Evolutionary conservation across 1,139 yeast genomes (phyloP), one percentile per base, ranked within the genome.

Genomic region (Suhomyces yuchorum): DNA sequence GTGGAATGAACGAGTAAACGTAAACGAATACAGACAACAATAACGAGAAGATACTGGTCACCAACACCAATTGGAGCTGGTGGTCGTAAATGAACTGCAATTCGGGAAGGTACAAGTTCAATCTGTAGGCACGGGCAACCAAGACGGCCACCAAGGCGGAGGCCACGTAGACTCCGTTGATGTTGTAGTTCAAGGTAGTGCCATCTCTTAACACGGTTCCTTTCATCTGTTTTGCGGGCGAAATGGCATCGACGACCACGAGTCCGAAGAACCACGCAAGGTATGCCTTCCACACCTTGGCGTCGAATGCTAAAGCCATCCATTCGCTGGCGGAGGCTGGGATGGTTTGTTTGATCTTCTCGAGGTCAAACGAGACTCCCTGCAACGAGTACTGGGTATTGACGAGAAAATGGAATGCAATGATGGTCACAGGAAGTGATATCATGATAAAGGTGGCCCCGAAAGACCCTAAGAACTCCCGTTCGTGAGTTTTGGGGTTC

Each of bases 201-300:
- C 93, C 95, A 61, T 91, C 96, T 57, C 97, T 77, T 52, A 93
- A 71, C 43, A 65, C 67, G 3, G 85, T 81, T 20, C 99, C 99
- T 37, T 78, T 61, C 55, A 82, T 74, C 28, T 65, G 62, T 40
- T 74, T 77, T 0, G 99, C 98, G 1, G 98, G 98, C 26, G 90
- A 69, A 8, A 84, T 57, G 14, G 78, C 62, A 63, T 90, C 97
- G 38, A 89, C 68, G 0, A 78, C 46, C 5, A 81, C 85, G 51
- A 93, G 74, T 0, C 75, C 75, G 46, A 75, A 73, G 61, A 90
- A 86, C 98, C 99, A 93, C 1, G 68, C 56, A n/a, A 81, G 53
- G 63, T 92, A 93, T 3, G 78, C 86, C 5, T 62, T 63, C 86
- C 96, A 82, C 11, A 84, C 78, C 14, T 66, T 63, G 40, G 51